Evolutionary conservation across 371 early-diverging fungal species (phyloP), one percentile per base, ranked within the genome.

Genomic region (Mortierella sp.): DNA sequence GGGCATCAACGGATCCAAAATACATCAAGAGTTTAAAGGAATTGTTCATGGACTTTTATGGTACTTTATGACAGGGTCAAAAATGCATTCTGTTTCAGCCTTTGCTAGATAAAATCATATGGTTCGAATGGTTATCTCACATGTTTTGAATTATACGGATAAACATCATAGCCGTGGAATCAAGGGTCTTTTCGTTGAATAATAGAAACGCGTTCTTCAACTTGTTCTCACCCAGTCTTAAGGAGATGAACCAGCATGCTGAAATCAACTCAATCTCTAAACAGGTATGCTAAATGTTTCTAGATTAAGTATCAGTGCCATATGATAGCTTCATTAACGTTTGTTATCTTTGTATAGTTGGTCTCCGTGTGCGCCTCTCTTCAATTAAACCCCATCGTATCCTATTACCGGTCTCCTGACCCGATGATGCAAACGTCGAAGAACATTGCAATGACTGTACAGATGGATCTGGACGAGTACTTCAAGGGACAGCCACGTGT

Each of bases 371-470:
- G 94, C 70, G 91, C 90, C 0, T 88, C 93, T 15, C 85, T 98
- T 43, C 94, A 93, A 54, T 94, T 96, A 68, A 89, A 88, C 65
- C 98, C 98, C 4, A 87, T 94, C 66, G 95, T 99, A 49, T 87
- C 96, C 56, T 97, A 94, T 68, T 91, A 93, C 82, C 91, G 89
- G 19, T 87, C 93, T 29, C 80, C 90, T 64, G 93, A 92, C 28
- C 86, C 91, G 37, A 88, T 86, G 61, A 92, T 92, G 75, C 84
- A 85, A 59, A 72, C 82, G 61, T 84, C 88, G 23, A 86, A 86
- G 32, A 86, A 88, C 62, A 83, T 93, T 66, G 94, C 94, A 7
- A 89, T 88, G 76, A 84, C 89, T 31, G 85, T 93, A 28, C 95
- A 95, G 64, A 83, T 86, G 10, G 94, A 95, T 66, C 83, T 95